Percentiles rank a stretch among this genome's conserved stretches.
These are phyloP conservation scores for Parmales sp. DNA, from an alignment of 108 stramenopile species.

Conservation along the genomic window DNA sequence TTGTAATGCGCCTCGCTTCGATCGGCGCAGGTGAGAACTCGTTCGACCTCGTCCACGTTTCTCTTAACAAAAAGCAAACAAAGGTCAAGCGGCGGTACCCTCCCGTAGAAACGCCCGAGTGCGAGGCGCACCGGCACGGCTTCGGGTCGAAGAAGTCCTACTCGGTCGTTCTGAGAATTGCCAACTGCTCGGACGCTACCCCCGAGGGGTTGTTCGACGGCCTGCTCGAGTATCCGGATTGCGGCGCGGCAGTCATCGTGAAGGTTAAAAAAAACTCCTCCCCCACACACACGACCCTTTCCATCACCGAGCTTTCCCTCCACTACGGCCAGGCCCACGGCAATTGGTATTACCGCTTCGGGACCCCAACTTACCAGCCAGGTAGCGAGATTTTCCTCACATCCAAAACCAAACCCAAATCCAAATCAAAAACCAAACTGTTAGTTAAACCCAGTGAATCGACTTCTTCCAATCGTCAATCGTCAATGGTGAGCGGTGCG, in stretches of 20 bases:
- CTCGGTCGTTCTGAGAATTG: neutral
- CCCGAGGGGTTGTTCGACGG: constrained; percentile 33
- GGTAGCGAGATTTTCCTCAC: constrained; percentile 48
- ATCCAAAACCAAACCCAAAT: too few relatives aligned
- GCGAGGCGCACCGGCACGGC: constrained; percentile 66
- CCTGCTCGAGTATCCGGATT: constrained; percentile 75
- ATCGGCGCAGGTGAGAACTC: too few relatives aligned
- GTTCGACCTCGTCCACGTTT: constrained; percentile 71
- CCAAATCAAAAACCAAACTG: too few relatives aligned
- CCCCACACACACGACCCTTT: too few relatives aligned
- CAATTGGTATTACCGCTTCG: constrained; percentile 75
- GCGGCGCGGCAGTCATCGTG: constrained; percentile 60
- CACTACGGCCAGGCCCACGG: constrained; percentile 68
- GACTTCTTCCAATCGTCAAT: too few relatives aligned
- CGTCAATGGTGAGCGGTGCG: too few relatives aligned
- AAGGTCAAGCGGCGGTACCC: constrained; percentile 57
- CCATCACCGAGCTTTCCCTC: constrained; percentile 46
- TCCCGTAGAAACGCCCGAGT: constrained; percentile 61
- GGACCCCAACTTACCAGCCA: constrained; percentile 59
- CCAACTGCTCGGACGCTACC: neutral
- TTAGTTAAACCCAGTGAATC: too few relatives aligned
- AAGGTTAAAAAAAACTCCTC: too few relatives aligned
- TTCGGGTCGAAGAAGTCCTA: constrained; percentile 46
- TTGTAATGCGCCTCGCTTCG: too few relatives aligned
- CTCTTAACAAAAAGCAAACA: constrained; percentile 59